Percentiles rank a stretch among this genome's conserved stretches.
phyloP scores from a whole-genome alignment of 345 rosid genomes.

The Capsella bursapastoris region DNA sequence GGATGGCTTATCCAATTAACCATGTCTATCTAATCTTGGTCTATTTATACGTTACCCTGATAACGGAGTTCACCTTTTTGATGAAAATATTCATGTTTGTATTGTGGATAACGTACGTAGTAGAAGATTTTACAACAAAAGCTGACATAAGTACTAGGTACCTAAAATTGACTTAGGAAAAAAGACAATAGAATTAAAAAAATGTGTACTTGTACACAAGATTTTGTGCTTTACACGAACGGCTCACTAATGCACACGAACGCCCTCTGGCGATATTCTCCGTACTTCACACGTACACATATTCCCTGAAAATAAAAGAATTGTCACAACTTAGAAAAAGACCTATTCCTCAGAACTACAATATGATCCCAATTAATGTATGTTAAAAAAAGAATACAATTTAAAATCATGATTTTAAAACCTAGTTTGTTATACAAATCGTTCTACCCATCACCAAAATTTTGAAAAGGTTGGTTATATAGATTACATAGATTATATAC shows the following conservation, averaged over 20 bases:
- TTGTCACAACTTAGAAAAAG: not conserved
- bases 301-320: not conserved
- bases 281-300: conserved; percentile 24
- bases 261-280: conserved; percentile 3
- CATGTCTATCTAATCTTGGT: too few species aligned
- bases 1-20: too few species aligned
- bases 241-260: conserved; percentile 20
- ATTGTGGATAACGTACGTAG: not conserved
- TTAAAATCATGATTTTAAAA: not conserved
- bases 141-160: not conserved
- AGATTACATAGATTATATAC: not conserved
- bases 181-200: not conserved
- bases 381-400: not conserved
- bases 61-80: too few species aligned
- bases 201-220: conserved; percentile 1
- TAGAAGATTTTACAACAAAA: not conserved
- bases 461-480: not conserved
- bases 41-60: too few species aligned
- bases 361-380: not conserved
- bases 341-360: not conserved
- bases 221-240: conserved; percentile 12
- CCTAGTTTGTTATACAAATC: conserved; percentile 2
- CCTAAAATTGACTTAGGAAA: not conserved
- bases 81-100: not conserved
- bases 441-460: conserved; percentile 16